Conservation (phyloP, 805 yeast species). For the Naumovozyma dairenensis region DNA sequence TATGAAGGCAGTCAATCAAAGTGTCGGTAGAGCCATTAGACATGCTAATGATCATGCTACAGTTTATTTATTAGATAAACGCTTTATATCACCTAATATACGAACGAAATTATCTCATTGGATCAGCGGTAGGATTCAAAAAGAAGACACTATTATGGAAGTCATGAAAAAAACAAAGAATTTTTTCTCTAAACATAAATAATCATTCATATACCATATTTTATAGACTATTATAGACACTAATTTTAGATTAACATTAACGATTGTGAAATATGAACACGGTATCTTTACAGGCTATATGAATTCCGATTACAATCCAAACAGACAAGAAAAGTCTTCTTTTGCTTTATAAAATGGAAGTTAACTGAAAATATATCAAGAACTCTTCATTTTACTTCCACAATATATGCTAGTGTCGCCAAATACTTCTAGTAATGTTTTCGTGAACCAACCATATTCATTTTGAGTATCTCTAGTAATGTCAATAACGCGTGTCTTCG, state of each 20-base stretch:
- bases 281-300: too few species aligned
- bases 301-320: too few species aligned
- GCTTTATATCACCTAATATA: slow-evolving; percentile 42
- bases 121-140: slow-evolving; percentile 43
- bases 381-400: slow-evolving; percentile 17
- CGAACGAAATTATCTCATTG: slow-evolving; percentile 60
- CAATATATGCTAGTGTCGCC: slow-evolving; percentile 22
- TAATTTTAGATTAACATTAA: too few species aligned
- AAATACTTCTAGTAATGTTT: slow-evolving; percentile 18
- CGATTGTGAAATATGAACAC: too few species aligned
- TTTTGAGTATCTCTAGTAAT: slow-evolving; percentile 18
- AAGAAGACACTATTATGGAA: slow-evolving; percentile 8
- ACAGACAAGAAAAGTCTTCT: too few species aligned
- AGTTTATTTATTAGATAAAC: slow-evolving; percentile 57
- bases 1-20: slow-evolving; percentile 85
- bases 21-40: slow-evolving; percentile 86
- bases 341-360: too few species aligned
- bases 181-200: slow-evolving; percentile 15
- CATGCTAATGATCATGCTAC: slow-evolving; percentile 74
- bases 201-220: neutral
- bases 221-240: too few species aligned
- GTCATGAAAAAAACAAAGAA: slow-evolving; percentile 16
- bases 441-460: slow-evolving; percentile 29
- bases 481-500: slow-evolving; percentile 25
- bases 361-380: too few species aligned